Evolutionary conservation across 345 rosid species (phyloP), one percentile per base, ranked within the genome.

Genomic region (Gossypium anomalum): DNA sequence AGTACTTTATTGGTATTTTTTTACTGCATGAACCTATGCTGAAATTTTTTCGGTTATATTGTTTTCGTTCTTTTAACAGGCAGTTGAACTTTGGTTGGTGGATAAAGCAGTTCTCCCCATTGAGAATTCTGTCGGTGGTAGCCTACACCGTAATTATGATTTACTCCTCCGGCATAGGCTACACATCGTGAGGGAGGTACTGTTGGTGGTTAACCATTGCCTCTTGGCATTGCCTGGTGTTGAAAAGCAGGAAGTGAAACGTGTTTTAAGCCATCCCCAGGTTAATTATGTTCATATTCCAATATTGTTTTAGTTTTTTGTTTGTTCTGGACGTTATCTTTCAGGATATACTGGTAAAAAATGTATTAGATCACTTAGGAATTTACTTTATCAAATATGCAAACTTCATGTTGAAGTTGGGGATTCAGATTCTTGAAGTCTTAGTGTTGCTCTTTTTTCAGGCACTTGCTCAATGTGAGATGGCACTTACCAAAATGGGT

Each of bases 71-170:
- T 41, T 58, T 84, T 70, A 75, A 69, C 86, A 95, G 98, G 98
- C 99, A 65, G 99, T 93, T 83, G 99, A 93, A 78, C 85, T 87
- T 56, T 93, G 97, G 94, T 80, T 93, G 76, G 98, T 93, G 80
- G 93, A 95, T 74, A 95, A 87, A 81, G 99, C 98, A 59, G 88
- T 95, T 78, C 82, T 95, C 67, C 98, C 98, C 3, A 91, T 95
- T 1, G 99, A 95, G 82, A 93, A 86, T 80, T 95, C 98, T 61
- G 82, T 91, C 16, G 97, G 90, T 73, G 99, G 99, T 57, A 93
- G 99, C 81, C 88, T 93, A 79, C 98, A 93, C 79, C 92, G 92
- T 57, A 93, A 91, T 80, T 95, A 95, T 81, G 99, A 95, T 80
- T 81, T 95, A 70, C 97, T 95, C 64, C 94, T 93, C 69, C 92